phyloP scores from a whole-genome alignment of 257 asterid species.

The Solanum microdontum region DNA sequence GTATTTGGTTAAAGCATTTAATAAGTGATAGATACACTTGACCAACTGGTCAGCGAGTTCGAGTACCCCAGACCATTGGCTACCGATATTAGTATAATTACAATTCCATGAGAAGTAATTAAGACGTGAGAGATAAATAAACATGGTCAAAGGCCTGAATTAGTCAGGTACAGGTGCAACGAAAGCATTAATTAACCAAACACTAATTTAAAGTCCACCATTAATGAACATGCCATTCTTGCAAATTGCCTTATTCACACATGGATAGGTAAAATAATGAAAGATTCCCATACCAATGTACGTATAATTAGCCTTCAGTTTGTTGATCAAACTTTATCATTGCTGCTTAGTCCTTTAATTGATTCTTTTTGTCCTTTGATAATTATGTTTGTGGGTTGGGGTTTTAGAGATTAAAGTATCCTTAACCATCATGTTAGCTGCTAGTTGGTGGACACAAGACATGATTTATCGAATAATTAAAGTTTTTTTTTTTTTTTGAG shows the following conservation, averaged over 20 bases:
- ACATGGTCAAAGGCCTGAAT: slow-evolving; percentile 9
- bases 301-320: slow-evolving; percentile 4
- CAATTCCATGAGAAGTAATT: not conserved
- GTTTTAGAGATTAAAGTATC: slow-evolving; percentile 6
- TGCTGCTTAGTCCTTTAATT: not conserved
- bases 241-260: not conserved
- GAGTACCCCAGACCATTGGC: too few relatives aligned
- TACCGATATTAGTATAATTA: not conserved
- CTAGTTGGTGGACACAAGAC: slow-evolving; percentile 32
- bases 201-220: not conserved
- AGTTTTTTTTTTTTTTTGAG: slow-evolving; percentile 15
- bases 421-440: slow-evolving; percentile 21
- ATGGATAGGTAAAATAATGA: not conserved
- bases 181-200: not conserved
- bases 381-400: not conserved
- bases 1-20: not conserved
- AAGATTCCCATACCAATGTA: slow-evolving; percentile 14
- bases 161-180: not conserved
- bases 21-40: not conserved
- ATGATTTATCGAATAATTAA: slow-evolving; percentile 11
- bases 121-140: not conserved
- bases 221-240: not conserved
- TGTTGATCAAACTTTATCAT: not conserved
- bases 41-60: too few relatives aligned
- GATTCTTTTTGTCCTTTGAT: not conserved